Evolutionary conservation across 2,329 filamentous ascomycete species (phyloP).

Genomic region (Daldinia sp.): DNA sequence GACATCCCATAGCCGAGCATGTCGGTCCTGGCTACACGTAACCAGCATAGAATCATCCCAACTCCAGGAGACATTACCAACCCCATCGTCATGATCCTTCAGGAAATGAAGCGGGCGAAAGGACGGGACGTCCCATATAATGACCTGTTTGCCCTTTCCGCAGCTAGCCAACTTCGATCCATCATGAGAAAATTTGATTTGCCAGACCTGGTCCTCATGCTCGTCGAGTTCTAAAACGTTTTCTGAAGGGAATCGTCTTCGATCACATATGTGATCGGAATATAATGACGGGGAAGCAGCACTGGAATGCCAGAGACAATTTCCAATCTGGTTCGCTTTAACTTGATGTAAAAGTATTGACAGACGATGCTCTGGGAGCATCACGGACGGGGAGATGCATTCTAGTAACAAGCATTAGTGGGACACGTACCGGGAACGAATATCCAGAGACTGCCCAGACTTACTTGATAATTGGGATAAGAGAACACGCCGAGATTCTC

Average conservation of each 20-base stretch:
- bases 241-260: conserved; percentile 81
- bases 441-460: conserved; percentile 47
- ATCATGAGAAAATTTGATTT: conserved; percentile 89
- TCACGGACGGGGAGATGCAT: conserved; percentile 94
- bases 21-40: conserved; percentile 81
- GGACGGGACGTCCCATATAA: conserved; percentile 82
- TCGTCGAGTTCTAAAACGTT: conserved; percentile 77
- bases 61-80: conserved; percentile 89
- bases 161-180: conserved; percentile 85
- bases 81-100: conserved; percentile 74
- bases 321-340: conserved; percentile 84
- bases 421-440: conserved; percentile 29
- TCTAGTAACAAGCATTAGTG: conserved; percentile 60
- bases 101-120: conserved; percentile 75
- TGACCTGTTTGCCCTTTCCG: conserved; percentile 78
- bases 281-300: conserved; percentile 84
- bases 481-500: conserved; percentile 78
- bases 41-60: conserved; percentile 89
- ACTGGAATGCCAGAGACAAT: conserved; percentile 90
- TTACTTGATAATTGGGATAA: conserved; percentile 87
- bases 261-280: conserved; percentile 86
- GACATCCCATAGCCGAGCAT: conserved; percentile 80
- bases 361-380: conserved; percentile 93
- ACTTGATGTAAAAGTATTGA: conserved; percentile 84
- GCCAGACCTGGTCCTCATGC: conserved; percentile 89